Base-by-base conservation (phyloP, 768 basidiomycete genomes). In the Tulasnella sp. region DNA sequence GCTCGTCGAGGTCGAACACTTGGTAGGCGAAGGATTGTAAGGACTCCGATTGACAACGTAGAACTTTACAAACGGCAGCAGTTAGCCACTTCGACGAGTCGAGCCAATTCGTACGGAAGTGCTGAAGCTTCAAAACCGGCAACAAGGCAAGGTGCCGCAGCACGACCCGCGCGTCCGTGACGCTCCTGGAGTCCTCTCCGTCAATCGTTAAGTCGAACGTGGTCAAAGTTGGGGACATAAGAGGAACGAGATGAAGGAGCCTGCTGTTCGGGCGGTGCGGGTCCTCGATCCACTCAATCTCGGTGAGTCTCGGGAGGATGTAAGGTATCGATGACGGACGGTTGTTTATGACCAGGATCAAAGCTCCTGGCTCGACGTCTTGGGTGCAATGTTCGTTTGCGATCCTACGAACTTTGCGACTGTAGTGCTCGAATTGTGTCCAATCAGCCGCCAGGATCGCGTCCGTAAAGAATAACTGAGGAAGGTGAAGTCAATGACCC, bases 291-390 rank as follows among this genome's bases (percentile, higher is more conserved):
- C 52, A 59, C 9, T 59, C 22, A 29, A 59, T 59, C 52, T 59
- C 52, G 11, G 26, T 59, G 19, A 59, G 11, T 29, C 52, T 59
- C 26, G 52, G 26, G 32, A 59, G 52, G 26, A 59, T 59, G 52
- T 59, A 32, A 59, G 52, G 26, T 26, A 59, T 11, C 12, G 52
- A 29, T 59, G 52, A 12, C 1, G 52, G 52, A 59, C 52, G 52
- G 52, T 29, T 59, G 11, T 59, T 29, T 1, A 59, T 16, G 19
- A 59, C 52, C 22, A 26, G 52, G 52, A 12, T 29, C 52, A 59
- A 29, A 29, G 52, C 7, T 59, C 52, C 52, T 26, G 26, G 19
- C 32, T 36, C 35, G 73, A 76, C 9, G 87, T 95, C 41, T 82
- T 97, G 6, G 11, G 22, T 26, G n/a, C 52, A n/a, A n/a, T n/a